Base-by-base conservation (phyloP, 768 basidiomycete genomes). In the Serpula lacrymans region DNA sequence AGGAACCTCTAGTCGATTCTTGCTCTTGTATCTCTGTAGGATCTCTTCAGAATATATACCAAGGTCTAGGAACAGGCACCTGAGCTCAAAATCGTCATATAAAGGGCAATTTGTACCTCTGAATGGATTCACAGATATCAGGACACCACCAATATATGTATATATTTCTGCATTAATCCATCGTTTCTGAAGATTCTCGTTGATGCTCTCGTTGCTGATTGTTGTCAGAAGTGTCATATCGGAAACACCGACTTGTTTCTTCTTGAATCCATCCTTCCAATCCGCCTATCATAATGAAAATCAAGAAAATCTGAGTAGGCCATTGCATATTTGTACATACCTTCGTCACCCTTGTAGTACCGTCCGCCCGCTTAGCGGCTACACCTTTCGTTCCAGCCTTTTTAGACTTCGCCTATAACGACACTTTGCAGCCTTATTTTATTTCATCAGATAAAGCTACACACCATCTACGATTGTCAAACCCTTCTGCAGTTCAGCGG, bases 181-280 rank as follows among this genome's bases (percentile, higher is more conserved):
- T 48, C 96, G 80, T 67, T 95, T 93, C 76, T 96, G 84, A 47
- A 99, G 75, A 62, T 99, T 99, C 38, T 96, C 92, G 62, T 99
- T 98, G 77, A 99, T 82, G 51, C 82, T 84, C 55, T 98, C 95
- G 63, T 99, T 96, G 62, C 88, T 92, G 72, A 98, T 97, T 36
- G 90, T 95, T 17, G 89, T 88, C 43, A 99, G 70, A 46, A 99
- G 70, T 7, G 96, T 99, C 96, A 99, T 99, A 74, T 99, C 96
- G 30, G 90, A 83, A 43, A 99, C 95, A 41, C 96, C 96, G 47
- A 94, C 85, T 65, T 90, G 86, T 69, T 97, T 97, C 83, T 97
- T 99, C 84, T 96, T 96, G 77, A 99, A 99, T 4, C 94, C 93
- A 58, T 98, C 95, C 66, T 95, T 95, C 95, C 95, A 99, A 62